Percentiles rank a stretch among this genome's conserved stretches.
These are phyloP conservation scores for Cyclotella baltica DNA, from an alignment of 108 stramenopile species.

Conservation along the genomic window DNA sequence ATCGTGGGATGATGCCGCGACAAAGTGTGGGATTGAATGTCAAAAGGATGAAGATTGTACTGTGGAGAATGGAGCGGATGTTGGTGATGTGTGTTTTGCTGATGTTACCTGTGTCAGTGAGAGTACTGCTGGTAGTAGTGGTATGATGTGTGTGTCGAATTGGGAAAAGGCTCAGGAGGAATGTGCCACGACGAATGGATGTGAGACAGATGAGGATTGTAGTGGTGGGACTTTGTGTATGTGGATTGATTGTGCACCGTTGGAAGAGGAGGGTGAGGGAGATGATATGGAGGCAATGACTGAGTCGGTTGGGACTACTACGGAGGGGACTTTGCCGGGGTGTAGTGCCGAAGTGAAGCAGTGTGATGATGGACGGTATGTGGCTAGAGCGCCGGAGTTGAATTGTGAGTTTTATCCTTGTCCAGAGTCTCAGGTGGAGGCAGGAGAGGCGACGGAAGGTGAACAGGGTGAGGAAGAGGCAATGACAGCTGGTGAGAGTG, in stretches of 20 bases:
- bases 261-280: not conserved
- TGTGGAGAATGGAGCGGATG: conserved; percentile 16
- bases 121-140: not conserved
- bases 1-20: conserved; percentile 33
- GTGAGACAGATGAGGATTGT: conserved; percentile 52
- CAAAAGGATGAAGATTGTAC: conserved; percentile 47
- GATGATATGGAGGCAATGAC: not conserved
- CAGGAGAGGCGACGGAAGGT: too few species aligned
- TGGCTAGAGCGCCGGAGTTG: conserved; percentile 38
- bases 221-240: conserved; percentile 24
- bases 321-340: conserved; percentile 11
- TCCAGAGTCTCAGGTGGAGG: conserved; percentile 18
- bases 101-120: conserved; percentile 36
- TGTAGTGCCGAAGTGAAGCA: conserved; percentile 48
- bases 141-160: conserved; percentile 36
- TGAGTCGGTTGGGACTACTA: conserved; percentile 6
- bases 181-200: conserved; percentile 16
- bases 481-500: not conserved
- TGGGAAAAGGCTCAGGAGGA: conserved; percentile 23
- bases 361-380: conserved; percentile 41
- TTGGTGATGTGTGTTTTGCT: conserved; percentile 39
- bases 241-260: conserved; percentile 33
- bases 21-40: conserved; percentile 39
- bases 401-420: conserved; percentile 57
- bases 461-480: not conserved